Conservation (phyloP, 306 rosid genomes). For the Macrotyloma uniflorum region DNA sequence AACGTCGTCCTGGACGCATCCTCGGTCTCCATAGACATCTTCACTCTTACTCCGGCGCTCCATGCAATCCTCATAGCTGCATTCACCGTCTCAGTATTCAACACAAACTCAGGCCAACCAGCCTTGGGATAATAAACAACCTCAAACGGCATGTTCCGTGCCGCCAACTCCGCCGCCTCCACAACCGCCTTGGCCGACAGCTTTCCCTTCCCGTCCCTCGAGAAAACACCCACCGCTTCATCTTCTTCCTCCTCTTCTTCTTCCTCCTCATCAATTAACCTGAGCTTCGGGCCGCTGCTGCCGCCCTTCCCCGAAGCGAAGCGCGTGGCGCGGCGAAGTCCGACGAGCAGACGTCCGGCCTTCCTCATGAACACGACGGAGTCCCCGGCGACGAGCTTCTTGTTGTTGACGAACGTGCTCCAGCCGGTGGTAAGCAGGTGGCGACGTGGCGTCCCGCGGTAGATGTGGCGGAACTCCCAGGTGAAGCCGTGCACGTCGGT, state of each 20-base stretch:
- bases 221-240: slow-evolving; percentile 29
- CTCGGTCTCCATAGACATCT: slow-evolving; percentile 64
- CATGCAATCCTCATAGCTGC: slow-evolving; percentile 47
- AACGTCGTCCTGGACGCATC: slow-evolving; percentile 66
- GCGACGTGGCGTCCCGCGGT: slow-evolving; percentile 74
- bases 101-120: slow-evolving; percentile 69
- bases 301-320: background rate
- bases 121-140: slow-evolving; percentile 71
- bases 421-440: slow-evolving; percentile 90
- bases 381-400: slow-evolving; percentile 77
- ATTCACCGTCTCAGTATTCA: slow-evolving; percentile 65
- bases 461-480: slow-evolving; percentile 78
- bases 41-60: slow-evolving; percentile 65
- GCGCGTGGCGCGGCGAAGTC: slow-evolving; percentile 63
- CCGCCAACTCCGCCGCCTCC: slow-evolving; percentile 65
- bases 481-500: slow-evolving; percentile 63
- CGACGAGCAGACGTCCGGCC: slow-evolving; percentile 49
- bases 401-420: slow-evolving; percentile 75
- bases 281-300: background rate
- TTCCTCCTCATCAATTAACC: slow-evolving; percentile 32
- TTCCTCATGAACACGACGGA: slow-evolving; percentile 66
- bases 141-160: slow-evolving; percentile 58
- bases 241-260: slow-evolving; percentile 31
- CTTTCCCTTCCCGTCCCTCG: slow-evolving; percentile 53
- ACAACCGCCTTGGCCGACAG: slow-evolving; percentile 46